Evolutionary conservation across 1,284 basidiomycete genomes (phyloP), one percentile per base, ranked within the genome.

Genomic region (Afroboletus lepidellus): DNA sequence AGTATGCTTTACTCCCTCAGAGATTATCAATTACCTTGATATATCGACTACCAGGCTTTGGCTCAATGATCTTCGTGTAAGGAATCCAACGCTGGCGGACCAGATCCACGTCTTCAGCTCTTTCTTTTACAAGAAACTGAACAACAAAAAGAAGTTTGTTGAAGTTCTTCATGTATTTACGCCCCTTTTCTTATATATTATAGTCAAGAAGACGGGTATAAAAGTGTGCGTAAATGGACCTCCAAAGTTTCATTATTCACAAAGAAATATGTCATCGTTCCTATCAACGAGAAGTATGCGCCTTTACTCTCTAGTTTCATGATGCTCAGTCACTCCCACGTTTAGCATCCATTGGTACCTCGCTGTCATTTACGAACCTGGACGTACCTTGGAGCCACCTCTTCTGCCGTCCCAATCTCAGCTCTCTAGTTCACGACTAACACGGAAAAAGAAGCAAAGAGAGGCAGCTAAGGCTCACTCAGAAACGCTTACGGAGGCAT

Each of bases 61-160:
- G 80, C 72, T 88, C 12, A 76, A 74, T 48, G 74, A 80, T 13
- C 67, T 92, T 21, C 77, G 81, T 51, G 69, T 66, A 25, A 68
- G 62, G 25, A 65, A 87, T 53, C 84, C 87, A 0, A 75, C 74
- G 12, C 71, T 92, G 12, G 89, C 83, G 3, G 79, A 87, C 7
- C 78, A 91, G 59, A 80, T 96, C 2, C 85, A 98, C 65, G 79
- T 99, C 7, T 98, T 99, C 77, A 98, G 87, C 67, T 94, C 95
- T 0, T 99, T 98, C 74, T 98, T 99, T 72, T 98, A 94, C 75
- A 91, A 94, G 72, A 94, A 95, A 65, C 73, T 99, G n/a, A 86
- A 86, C 53, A 80, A 85, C 54, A 79, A 79, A 56, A 84, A 81
- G 64, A 81, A 81, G 87, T 87, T 68, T 43, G 82, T 70, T 20